A percentile compares a stretch with the other conserved stretches of the same genome.
These are phyloP conservation scores for Xenoacremonium recifei DNA, from an alignment of 2,329 filamentous ascomycete genomes.

Conservation along the genomic window DNA sequence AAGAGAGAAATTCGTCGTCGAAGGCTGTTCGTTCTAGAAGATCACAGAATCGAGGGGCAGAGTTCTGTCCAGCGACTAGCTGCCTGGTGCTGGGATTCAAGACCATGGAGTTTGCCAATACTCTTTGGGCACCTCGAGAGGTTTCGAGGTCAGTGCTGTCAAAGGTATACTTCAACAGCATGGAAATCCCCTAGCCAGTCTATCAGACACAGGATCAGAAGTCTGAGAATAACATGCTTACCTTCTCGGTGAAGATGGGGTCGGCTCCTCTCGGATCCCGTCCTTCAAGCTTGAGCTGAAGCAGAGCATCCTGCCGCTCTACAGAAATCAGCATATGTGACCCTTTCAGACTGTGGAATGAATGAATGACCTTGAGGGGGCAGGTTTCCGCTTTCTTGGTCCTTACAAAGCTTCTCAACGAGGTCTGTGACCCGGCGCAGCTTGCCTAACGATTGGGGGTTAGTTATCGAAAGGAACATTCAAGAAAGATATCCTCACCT, in stretches of 20 bases:
- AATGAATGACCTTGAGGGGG: constrained; percentile 51
- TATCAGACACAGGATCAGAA: not conserved
- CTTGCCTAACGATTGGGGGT: no score
- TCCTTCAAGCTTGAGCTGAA: constrained; percentile 66
- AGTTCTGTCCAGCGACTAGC: constrained; percentile 43
- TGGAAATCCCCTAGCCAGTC: constrained; percentile 65
- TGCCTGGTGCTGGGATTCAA: constrained; percentile 47
- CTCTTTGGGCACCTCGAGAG: constrained; percentile 75
- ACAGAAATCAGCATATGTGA: constrained; percentile 11
- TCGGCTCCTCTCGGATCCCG: constrained; percentile 70
- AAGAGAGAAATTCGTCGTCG: constrained; percentile 81
- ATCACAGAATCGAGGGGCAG: constrained; percentile 62
- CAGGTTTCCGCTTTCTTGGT: constrained; percentile 60
- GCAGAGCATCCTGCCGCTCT: constrained; percentile 63
- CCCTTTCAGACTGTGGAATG: not conserved
- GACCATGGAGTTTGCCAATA: constrained; percentile 74
- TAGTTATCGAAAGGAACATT: no score
- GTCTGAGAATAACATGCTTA: constrained; percentile 30
- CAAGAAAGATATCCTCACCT: no score
- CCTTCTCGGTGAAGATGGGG: constrained; percentile 80
- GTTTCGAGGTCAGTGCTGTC: constrained; percentile 60
- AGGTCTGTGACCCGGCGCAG: constrained; percentile 65
- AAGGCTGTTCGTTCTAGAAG: constrained; percentile 69
- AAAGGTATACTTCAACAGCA: constrained; percentile 72
- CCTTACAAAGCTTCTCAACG: constrained; percentile 58